These are phyloP conservation scores for Malbranchea cinnamomea DNA, from an alignment of 2,329 filamentous ascomycete species.

Conservation along the genomic window DNA sequence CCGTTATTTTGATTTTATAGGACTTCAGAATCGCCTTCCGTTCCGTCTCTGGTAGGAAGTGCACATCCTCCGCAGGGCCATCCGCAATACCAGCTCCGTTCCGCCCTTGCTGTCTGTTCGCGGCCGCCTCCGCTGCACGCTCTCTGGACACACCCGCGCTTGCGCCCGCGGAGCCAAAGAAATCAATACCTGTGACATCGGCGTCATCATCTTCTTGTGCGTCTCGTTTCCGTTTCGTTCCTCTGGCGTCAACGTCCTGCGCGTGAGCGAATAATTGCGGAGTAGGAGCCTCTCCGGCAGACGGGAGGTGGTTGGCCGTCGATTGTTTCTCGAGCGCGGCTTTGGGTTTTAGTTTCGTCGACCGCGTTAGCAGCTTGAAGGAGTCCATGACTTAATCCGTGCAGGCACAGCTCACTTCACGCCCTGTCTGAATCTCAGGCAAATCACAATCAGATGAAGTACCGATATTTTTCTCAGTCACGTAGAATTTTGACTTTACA, in stretches of 20 bases:
- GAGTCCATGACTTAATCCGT: conserved; percentile 25
- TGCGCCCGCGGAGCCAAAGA: conserved; percentile 18
- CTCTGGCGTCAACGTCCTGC: conserved; percentile 16
- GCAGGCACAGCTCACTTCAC: neutral
- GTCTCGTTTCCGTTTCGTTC: conserved; percentile 25
- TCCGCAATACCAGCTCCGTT: conserved; percentile 12
- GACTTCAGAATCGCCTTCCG: conserved; percentile 59
- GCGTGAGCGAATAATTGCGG: conserved; percentile 23
- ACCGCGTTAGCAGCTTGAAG: conserved; percentile 30
- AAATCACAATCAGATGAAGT: too few species aligned
- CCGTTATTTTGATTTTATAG: conserved; percentile 71
- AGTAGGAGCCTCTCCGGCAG: conserved; percentile 24
- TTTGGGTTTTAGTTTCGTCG: conserved; percentile 26
- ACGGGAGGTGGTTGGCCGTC: conserved; percentile 20
- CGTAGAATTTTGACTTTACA: too few species aligned
- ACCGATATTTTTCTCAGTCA: too few species aligned
- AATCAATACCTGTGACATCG: conserved; percentile 19
- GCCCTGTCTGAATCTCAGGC: neutral
- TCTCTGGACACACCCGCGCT: conserved; percentile 10
- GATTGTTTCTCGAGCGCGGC: conserved; percentile 14
- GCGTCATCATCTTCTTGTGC: conserved; percentile 11
- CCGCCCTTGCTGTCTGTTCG: conserved; percentile 3
- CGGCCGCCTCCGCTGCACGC: conserved; percentile 11
- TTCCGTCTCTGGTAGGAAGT: conserved; percentile 47
- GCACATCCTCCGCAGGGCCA: conserved; percentile 13